Evolutionary conservation across 1,284 basidiomycete species (phyloP).

Genomic region (Cutaneotrichosporon cavernicola): DNA sequence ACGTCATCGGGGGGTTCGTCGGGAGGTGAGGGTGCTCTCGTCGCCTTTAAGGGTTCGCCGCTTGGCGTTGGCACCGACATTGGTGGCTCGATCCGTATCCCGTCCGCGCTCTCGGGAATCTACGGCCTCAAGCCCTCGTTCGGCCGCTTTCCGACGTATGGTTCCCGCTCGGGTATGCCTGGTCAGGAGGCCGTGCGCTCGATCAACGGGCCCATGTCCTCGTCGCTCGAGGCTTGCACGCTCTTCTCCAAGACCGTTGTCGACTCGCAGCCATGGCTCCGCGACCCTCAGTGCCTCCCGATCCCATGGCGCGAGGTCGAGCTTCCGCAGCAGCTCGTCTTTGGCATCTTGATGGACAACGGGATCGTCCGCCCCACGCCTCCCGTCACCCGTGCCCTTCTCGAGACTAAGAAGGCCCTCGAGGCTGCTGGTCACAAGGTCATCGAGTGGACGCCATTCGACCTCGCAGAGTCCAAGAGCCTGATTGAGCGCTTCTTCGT

Average conservation of each 20-base stretch:
- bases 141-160: constrained; percentile 68
- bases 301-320: constrained; percentile 66
- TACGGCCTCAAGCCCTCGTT: constrained; percentile 71
- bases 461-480: constrained; percentile 21
- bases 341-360: constrained; percentile 59
- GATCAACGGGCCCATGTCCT: constrained; percentile 69
- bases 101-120: constrained; percentile 64
- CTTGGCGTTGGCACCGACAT: constrained; percentile 70
- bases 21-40: constrained; percentile 62
- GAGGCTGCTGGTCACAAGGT: constrained; percentile 65
- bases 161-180: constrained; percentile 63
- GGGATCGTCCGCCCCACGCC: constrained; percentile 66
- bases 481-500: constrained; percentile 39
- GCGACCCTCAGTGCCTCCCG: constrained; percentile 63
- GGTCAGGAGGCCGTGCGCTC: constrained; percentile 70
- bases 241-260: constrained; percentile 57
- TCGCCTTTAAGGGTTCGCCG: constrained; percentile 61
- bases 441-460: constrained; percentile 50
- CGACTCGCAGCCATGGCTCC: constrained; percentile 64
- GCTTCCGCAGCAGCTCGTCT: constrained; percentile 63
- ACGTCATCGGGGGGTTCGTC: constrained; percentile 63
- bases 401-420: constrained; percentile 62
- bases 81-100: constrained; percentile 70
- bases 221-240: constrained; percentile 62
- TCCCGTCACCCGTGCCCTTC: constrained; percentile 65